Conservation (phyloP, 2,329 filamentous ascomycete genomes). For the Xylariaceae sp. region DNA sequence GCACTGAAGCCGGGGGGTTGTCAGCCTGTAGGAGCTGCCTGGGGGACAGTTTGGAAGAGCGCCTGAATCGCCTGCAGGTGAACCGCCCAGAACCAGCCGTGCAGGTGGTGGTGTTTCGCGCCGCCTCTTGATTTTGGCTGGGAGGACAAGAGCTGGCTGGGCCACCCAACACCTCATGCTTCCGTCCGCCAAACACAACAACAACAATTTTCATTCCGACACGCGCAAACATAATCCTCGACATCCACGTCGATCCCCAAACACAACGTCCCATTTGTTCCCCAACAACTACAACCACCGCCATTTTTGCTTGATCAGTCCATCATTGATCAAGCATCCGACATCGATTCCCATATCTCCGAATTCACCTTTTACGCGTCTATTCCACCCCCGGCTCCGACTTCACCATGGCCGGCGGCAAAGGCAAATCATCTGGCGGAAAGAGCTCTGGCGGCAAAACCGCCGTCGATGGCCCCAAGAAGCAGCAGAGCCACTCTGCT, state of each 20-base stretch:
- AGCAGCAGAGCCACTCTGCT: slow-evolving; percentile 92
- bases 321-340: not conserved
- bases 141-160: no score
- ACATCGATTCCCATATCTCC: slow-evolving; percentile 3
- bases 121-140: slow-evolving; percentile 26
- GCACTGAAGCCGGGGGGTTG: no score
- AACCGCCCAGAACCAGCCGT: no score
- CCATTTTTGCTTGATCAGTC: not conserved
- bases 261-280: not conserved
- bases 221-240: not conserved
- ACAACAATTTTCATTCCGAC: slow-evolving; percentile 27
- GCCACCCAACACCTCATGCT: not conserved
- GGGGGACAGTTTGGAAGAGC: no score
- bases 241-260: not conserved
- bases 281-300: not conserved
- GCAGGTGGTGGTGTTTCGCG: slow-evolving; percentile 13
- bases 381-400: slow-evolving; percentile 14
- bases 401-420: slow-evolving; percentile 70
- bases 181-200: slow-evolving; percentile 21
- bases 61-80: no score
- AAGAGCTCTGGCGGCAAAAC: slow-evolving; percentile 43
- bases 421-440: slow-evolving; percentile 88
- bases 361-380: not conserved
- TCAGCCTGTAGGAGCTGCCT: no score
- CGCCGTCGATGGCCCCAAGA: slow-evolving; percentile 64